These are phyloP conservation scores for Oryza glaberrima DNA, from an alignment of 176 grass and related monocot genomes.

Conservation along the genomic window DNA sequence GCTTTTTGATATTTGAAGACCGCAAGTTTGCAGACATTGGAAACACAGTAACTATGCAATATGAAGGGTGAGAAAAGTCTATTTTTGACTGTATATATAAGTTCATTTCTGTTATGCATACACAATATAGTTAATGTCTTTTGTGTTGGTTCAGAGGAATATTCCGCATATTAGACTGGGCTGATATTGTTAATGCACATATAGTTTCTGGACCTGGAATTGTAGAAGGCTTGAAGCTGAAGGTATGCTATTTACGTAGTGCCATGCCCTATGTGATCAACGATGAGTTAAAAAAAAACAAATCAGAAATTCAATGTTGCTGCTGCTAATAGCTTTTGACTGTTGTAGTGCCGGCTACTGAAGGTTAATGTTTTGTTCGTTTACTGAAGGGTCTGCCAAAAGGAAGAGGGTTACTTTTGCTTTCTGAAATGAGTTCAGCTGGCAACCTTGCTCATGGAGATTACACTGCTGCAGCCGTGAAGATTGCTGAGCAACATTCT, in stretches of 20 bases:
- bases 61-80: constrained; percentile 71
- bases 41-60: constrained; percentile 94
- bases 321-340: not conserved
- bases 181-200: constrained; percentile 88
- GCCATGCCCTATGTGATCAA: not conserved
- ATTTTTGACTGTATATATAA: not conserved
- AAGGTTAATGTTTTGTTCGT: constrained; percentile 17
- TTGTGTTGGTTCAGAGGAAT: constrained; percentile 63
- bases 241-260: constrained; percentile 49
- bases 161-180: constrained; percentile 88
- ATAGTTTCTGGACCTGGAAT: constrained; percentile 88
- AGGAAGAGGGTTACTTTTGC: constrained; percentile 78
- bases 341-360: not conserved
- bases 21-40: constrained; percentile 94
- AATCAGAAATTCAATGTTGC: no score
- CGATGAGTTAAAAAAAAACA: not conserved
- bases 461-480: constrained; percentile 79
- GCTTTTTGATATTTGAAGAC: constrained; percentile 91
- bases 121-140: not conserved
- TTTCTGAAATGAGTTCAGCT: constrained; percentile 93
- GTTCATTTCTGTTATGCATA: not conserved
- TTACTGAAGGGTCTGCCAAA: constrained; percentile 80
- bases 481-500: constrained; percentile 83
- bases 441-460: constrained; percentile 88
- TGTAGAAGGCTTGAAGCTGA: constrained; percentile 86